Percentiles rank a stretch among this genome's conserved stretches.
Evolutionary conservation across 2,329 filamentous ascomycete genomes (phyloP).

Genomic region (Trichoderma asperellum): DNA sequence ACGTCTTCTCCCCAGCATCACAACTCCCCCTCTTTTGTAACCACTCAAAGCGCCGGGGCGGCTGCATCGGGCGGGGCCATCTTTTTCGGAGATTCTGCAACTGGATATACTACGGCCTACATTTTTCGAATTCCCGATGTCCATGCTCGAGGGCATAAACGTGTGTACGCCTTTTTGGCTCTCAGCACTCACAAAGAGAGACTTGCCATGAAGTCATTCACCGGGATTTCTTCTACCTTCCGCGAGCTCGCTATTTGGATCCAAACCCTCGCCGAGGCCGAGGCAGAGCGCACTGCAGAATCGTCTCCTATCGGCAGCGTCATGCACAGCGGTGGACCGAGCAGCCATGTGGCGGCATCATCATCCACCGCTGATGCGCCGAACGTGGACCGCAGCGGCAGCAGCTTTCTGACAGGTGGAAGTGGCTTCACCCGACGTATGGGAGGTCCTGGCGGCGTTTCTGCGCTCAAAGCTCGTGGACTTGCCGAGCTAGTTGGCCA

Average conservation of each 20-base stretch:
- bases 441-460: slow-evolving; percentile 59
- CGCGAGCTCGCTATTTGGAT: slow-evolving; percentile 69
- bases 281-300: slow-evolving; percentile 61
- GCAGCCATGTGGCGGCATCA: slow-evolving; percentile 29
- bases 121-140: slow-evolving; percentile 71
- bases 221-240: slow-evolving; percentile 64
- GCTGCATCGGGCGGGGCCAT: slow-evolving; percentile 67
- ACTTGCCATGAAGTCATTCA: slow-evolving; percentile 67
- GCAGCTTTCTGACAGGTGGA: slow-evolving; percentile 61
- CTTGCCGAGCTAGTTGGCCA: slow-evolving; percentile 68
- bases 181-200: slow-evolving; percentile 68
- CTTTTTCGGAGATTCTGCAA: slow-evolving; percentile 67
- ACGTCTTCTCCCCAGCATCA: slow-evolving; percentile 43
- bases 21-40: slow-evolving; percentile 56
- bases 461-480: slow-evolving; percentile 61
- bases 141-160: slow-evolving; percentile 68
- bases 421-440: slow-evolving; percentile 62
- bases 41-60: slow-evolving; percentile 57
- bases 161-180: slow-evolving; percentile 70
- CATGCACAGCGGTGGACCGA: slow-evolving; percentile 40
- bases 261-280: slow-evolving; percentile 64
- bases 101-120: slow-evolving; percentile 71
- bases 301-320: slow-evolving; percentile 46
- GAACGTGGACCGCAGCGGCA: slow-evolving; percentile 49
- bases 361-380: slow-evolving; percentile 40